phyloP scores from a whole-genome alignment of 2,329 filamentous ascomycete species.

The Trichophyton benhamiae region DNA sequence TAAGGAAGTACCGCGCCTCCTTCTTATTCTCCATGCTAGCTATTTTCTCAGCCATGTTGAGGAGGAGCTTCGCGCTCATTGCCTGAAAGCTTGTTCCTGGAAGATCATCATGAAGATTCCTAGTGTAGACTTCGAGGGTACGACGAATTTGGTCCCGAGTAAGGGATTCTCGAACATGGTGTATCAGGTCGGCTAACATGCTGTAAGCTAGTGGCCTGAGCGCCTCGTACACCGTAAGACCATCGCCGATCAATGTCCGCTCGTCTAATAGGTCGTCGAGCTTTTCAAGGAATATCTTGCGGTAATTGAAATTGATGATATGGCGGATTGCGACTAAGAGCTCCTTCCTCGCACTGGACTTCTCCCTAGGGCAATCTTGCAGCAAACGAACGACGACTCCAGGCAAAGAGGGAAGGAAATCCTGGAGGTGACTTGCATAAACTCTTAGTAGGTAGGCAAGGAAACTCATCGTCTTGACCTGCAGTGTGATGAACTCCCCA shows the following conservation, averaged over 20 bases:
- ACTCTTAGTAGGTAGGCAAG: constrained; percentile 82
- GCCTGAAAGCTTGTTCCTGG: constrained; percentile 98
- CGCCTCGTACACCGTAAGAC: constrained; percentile 89
- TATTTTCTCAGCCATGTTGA: constrained; percentile 98
- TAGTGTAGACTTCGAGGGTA: constrained; percentile 94
- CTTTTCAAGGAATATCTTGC: constrained; percentile 85
- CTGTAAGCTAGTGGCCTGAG: constrained; percentile 94
- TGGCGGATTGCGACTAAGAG: constrained; percentile 91
- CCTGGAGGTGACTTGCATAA: constrained; percentile 72
- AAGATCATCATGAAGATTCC: constrained; percentile 87
- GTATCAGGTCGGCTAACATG: constrained; percentile 95
- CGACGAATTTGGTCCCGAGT: constrained; percentile 82
- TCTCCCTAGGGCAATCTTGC: constrained; percentile 88
- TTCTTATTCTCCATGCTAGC: constrained; percentile 85
- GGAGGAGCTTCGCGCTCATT: constrained; percentile 91
- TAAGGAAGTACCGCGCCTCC: constrained; percentile 86
- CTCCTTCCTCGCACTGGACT: constrained; percentile 87
- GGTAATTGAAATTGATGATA: constrained; percentile 98
- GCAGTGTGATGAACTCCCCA: constrained; percentile 92
- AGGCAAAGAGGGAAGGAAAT: constrained; percentile 76
- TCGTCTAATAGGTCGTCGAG: constrained; percentile 94
- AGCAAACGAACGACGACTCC: constrained; percentile 81
- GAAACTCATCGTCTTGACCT: constrained; percentile 99
- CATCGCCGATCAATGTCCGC: constrained; percentile 85
- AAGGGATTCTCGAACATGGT: constrained; percentile 86